Evolutionary conservation across 768 basidiomycete species (phyloP).

Genomic region (Boletus rubescentipes): DNA sequence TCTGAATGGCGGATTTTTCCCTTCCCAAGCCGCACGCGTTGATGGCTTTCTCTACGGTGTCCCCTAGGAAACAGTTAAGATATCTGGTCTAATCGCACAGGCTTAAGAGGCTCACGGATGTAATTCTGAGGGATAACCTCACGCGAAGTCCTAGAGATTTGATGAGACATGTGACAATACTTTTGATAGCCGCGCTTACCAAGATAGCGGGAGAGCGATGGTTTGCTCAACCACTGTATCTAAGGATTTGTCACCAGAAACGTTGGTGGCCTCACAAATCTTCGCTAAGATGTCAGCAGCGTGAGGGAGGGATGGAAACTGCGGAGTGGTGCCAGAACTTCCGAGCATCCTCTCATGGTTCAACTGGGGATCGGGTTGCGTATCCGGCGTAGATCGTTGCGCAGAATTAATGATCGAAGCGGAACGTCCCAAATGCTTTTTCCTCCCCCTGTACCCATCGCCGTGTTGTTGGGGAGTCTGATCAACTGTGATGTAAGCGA

Average conservation of each 20-base stretch:
- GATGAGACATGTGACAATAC: background rate
- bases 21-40: background rate
- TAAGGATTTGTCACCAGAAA: background rate
- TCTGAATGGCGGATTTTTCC: background rate
- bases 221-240: background rate
- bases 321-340: background rate
- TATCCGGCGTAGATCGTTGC: background rate
- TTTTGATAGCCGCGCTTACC: background rate
- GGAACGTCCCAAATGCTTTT: background rate
- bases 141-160: background rate
- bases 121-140: slow-evolving; percentile 34
- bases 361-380: background rate
- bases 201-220: background rate
- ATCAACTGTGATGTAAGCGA: slow-evolving; percentile 53
- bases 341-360: background rate
- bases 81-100: no score
- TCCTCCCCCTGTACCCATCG: background rate
- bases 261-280: background rate
- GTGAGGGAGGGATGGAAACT: background rate
- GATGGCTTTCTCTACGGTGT: background rate
- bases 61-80: background rate
- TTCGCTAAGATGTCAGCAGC: background rate
- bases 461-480: slow-evolving; percentile 59
- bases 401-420: background rate
- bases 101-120: slow-evolving; percentile 24